Conservation (phyloP, 2,329 filamentous ascomycete genomes). For the Metarhizium anisopliae region DNA sequence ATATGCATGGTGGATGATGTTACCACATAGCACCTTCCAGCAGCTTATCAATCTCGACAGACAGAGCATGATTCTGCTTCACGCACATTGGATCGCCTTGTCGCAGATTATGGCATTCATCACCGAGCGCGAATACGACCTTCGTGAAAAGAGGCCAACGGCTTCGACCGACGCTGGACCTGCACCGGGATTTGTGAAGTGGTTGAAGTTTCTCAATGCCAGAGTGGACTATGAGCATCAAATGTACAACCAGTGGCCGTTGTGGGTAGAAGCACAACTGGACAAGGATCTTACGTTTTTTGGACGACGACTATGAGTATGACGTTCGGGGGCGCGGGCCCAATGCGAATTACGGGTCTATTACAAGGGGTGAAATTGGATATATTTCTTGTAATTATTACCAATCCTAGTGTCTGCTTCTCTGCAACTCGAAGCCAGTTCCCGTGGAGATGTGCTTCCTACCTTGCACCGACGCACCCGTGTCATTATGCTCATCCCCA, state of each 20-base stretch:
- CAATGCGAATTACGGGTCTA: background rate
- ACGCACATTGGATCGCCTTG: constrained; percentile 45
- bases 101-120: constrained; percentile 45
- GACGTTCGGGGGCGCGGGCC: background rate
- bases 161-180: constrained; percentile 14
- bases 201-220: constrained; percentile 42
- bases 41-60: constrained; percentile 37
- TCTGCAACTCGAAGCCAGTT: too few relatives aligned
- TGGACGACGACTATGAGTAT: constrained; percentile 18
- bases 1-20: constrained; percentile 50
- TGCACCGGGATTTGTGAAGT: constrained; percentile 37
- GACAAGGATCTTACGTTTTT: constrained; percentile 37
- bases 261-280: constrained; percentile 45
- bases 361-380: background rate
- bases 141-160: constrained; percentile 19
- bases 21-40: constrained; percentile 43
- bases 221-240: constrained; percentile 35
- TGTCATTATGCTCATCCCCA: too few relatives aligned
- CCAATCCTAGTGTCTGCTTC: too few relatives aligned
- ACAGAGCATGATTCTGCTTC: constrained; percentile 38
- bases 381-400: background rate
- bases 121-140: constrained; percentile 30
- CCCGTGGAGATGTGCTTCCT: too few relatives aligned
- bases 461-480: too few relatives aligned
- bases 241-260: constrained; percentile 42